Evolutionary conservation across 1,139 yeast species (phyloP), one percentile per base, ranked within the genome.

Genomic region (Yamadazyma songkhlaensis): DNA sequence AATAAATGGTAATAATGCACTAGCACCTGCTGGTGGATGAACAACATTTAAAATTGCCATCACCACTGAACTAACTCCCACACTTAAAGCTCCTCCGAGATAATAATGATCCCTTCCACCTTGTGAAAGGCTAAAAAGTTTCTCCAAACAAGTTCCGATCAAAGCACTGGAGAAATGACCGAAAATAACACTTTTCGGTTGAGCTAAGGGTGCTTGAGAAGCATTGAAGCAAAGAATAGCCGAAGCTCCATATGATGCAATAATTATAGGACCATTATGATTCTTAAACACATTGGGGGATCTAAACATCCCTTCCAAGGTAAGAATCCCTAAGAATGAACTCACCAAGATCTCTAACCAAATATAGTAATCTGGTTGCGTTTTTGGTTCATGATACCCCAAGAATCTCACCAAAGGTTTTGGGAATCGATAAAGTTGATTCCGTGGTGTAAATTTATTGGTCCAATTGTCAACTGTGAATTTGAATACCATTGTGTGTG

Each of bases 11-110:
- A 82, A 57, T 21, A 82, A 54, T 0, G 89, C 87, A 9, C 84
- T 73, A 1, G 89, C 88, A 2, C 89, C 89, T 1, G 84, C 83
- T 0, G 89, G 89, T 0, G 89, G 89, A 55, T 82, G 89, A 1
- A 80, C 74, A 41, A 81, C 74, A 47, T 79, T 79, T 6, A 70
- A 56, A 0, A 80, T 48, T n/a, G 76, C 59, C 86, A 81, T 81
- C 10, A 63, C 57, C 8, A 76, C 79, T 8, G 83, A 74, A 1
- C 83, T 53, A 2, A 79, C 49, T 0, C 72, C 84, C 6, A 81
- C 84, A 37, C 81, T 65, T 25, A 82, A 54, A 0, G 85, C 83
- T 1, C 83, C 88, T 15, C 77, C 71, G 4, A 80, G 64, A 77
- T 84, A 82, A 45, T 76, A 66, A 51, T 78, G 64, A 26, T 70